A percentile compares a stretch with the other conserved stretches of the same genome.
Conservation (phyloP, 768 basidiomycete genomes). For the Trametes elegans region DNA sequence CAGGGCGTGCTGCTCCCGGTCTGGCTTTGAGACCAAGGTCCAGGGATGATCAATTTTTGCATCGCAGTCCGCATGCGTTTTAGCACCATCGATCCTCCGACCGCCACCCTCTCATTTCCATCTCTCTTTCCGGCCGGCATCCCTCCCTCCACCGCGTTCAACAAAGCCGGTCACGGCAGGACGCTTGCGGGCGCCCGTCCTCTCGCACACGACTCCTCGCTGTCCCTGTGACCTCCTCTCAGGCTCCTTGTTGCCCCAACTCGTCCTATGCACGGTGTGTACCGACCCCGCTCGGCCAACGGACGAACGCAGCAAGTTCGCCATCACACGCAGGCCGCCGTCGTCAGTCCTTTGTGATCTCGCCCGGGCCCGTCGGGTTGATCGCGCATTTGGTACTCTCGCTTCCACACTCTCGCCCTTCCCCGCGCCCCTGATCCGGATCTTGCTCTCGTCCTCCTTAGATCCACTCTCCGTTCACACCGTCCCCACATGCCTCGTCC, state of each 20-base stretch:
- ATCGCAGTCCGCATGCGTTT: conserved; percentile 4
- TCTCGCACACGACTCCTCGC: neutral
- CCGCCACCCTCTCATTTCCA: conserved; percentile 1
- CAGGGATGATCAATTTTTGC: conserved; percentile 5
- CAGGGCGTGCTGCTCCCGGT: neutral
- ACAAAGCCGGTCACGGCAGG: no score
- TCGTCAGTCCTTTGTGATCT: conserved; percentile 8
- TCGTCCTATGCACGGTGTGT: no score
- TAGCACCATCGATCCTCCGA: conserved; percentile 13
- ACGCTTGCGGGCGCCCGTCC: neutral
- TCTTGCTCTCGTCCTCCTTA: neutral
- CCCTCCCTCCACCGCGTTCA: neutral
- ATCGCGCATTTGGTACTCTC: conserved; percentile 2
- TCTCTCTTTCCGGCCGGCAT: neutral
- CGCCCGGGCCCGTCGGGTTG: neutral
- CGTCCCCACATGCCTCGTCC: neutral
- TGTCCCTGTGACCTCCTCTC: neutral
- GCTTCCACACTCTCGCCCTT: conserved; percentile 5
- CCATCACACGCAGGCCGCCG: conserved; percentile 15
- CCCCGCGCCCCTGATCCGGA: conserved; percentile 9
- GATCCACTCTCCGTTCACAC: neutral
- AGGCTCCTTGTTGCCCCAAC: neutral
- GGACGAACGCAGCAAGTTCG: conserved; percentile 3
- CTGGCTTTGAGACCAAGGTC: neutral
- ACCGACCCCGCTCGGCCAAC: neutral